phyloP scores from a whole-genome alignment of 176 grass and related monocot genomes.

The Oryza glumipatula region DNA sequence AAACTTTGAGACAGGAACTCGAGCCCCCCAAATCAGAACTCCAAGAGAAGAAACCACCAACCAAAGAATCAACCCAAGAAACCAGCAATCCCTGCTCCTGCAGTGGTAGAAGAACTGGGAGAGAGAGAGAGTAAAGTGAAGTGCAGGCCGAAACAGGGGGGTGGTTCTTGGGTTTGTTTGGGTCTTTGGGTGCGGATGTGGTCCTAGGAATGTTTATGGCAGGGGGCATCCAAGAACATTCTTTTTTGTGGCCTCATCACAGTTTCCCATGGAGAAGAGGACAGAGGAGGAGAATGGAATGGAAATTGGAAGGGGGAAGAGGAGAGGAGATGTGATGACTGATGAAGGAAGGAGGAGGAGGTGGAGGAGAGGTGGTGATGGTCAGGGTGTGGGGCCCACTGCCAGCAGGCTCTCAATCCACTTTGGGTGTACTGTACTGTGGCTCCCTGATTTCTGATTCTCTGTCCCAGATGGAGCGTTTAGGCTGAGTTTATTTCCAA shows the following conservation, averaged over 20 bases:
- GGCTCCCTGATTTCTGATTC: conserved; percentile 4
- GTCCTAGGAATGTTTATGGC: conserved; percentile 48
- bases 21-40: background rate
- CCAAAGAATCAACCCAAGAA: background rate
- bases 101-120: conserved; percentile 10
- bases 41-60: background rate
- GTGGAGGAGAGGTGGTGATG: background rate
- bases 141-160: background rate
- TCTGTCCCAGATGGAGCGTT: background rate
- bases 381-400: conserved; percentile 13
- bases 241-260: conserved; percentile 24
- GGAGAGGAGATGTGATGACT: background rate
- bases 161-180: conserved; percentile 21
- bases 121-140: background rate
- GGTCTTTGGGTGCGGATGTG: background rate
- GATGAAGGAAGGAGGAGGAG: background rate
- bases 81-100: background rate
- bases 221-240: conserved; percentile 55
- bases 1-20: background rate
- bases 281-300: background rate
- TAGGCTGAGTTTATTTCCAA: too few species aligned
- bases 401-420: conserved; percentile 25
- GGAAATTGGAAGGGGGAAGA: background rate
- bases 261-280: conserved; percentile 30
- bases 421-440: conserved; percentile 24